Evolutionary conservation across 441 rosid species (phyloP).

Genomic region (Kokia cookei): DNA sequence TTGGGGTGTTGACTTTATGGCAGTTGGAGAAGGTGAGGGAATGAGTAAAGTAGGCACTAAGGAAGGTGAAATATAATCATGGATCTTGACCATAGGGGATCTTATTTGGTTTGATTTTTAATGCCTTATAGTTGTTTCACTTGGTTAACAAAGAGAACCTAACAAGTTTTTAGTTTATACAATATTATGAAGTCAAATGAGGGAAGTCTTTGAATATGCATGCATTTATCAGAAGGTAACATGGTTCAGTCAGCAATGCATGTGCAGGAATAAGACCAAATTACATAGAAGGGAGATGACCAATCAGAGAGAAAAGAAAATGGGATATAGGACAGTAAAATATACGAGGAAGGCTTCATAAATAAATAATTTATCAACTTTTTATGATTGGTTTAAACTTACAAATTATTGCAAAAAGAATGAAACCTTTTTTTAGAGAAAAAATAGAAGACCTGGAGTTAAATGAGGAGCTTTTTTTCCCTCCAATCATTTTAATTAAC

Average conservation of each 20-base stretch:
- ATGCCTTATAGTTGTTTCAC: slow-evolving; percentile 17
- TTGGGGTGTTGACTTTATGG: slow-evolving; percentile 23
- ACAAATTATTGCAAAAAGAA: not conserved
- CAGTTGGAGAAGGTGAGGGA: slow-evolving; percentile 30
- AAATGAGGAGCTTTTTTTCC: not conserved
- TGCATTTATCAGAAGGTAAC: slow-evolving; percentile 61
- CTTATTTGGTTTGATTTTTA: slow-evolving; percentile 17
- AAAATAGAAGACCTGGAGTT: not conserved
- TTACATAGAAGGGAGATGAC: slow-evolving; percentile 5
- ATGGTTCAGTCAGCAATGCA: slow-evolving; percentile 71
- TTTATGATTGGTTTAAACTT: not conserved
- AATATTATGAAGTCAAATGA: slow-evolving; percentile 43
- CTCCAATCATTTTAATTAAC: not conserved
- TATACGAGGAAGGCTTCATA: slow-evolving; percentile 3
- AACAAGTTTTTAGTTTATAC: slow-evolving; percentile 17
- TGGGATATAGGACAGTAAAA: slow-evolving; percentile 1
- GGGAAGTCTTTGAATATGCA: slow-evolving; percentile 40
- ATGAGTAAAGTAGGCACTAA: slow-evolving; percentile 30
- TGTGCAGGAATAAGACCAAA: slow-evolving; percentile 44
- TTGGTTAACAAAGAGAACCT: slow-evolving; percentile 47
- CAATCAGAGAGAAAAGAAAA: slow-evolving; percentile 6
- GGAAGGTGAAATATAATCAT: slow-evolving; percentile 32
- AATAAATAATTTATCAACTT: slow-evolving; percentile 7
- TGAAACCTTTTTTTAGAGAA: not conserved
- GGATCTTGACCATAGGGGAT: slow-evolving; percentile 36